Percentiles rank a stretch among this genome's conserved stretches.
These are phyloP conservation scores for Pleurotus ostreatus DNA, from an alignment of 768 basidiomycete genomes.

Conservation along the genomic window DNA sequence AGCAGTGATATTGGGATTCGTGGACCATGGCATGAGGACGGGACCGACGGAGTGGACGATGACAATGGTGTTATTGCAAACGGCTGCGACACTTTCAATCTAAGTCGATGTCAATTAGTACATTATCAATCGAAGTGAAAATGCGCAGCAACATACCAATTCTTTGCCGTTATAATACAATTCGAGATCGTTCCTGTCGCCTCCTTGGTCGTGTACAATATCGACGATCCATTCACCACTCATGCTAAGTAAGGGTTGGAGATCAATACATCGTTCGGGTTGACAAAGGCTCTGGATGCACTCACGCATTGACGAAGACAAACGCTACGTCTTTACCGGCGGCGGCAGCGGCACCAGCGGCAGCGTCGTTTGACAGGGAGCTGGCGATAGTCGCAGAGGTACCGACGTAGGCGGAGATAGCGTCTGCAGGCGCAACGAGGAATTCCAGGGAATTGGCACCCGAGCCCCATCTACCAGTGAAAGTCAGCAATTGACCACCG, in stretches of 20 bases:
- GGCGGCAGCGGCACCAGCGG: constrained; percentile 43
- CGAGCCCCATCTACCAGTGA: background rate
- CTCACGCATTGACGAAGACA: constrained; percentile 66
- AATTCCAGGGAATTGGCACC: background rate
- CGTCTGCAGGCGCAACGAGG: constrained; percentile 61
- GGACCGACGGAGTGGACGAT: constrained; percentile 63
- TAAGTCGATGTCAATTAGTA: background rate
- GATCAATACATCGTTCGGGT: background rate
- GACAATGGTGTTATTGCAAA: constrained; percentile 61
- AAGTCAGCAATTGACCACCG: background rate
- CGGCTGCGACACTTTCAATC: constrained; percentile 1
- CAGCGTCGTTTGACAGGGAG: constrained; percentile 60
- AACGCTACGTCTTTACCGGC: constrained; percentile 58
- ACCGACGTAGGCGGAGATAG: constrained; percentile 71
- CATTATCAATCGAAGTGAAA: constrained; percentile 28
- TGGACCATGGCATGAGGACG: constrained; percentile 60
- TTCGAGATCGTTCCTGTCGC: background rate
- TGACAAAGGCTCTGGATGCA: background rate
- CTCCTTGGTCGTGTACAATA: background rate
- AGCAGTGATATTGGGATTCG: constrained; percentile 69
- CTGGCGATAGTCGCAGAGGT: constrained; percentile 62
- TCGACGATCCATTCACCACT: constrained; percentile 5
- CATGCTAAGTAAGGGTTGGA: constrained; percentile 1
- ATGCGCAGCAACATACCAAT: background rate
- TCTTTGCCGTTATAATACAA: background rate